Evolutionary conservation across 306 rosid genomes (phyloP).

Genomic region (Betula pendula): DNA sequence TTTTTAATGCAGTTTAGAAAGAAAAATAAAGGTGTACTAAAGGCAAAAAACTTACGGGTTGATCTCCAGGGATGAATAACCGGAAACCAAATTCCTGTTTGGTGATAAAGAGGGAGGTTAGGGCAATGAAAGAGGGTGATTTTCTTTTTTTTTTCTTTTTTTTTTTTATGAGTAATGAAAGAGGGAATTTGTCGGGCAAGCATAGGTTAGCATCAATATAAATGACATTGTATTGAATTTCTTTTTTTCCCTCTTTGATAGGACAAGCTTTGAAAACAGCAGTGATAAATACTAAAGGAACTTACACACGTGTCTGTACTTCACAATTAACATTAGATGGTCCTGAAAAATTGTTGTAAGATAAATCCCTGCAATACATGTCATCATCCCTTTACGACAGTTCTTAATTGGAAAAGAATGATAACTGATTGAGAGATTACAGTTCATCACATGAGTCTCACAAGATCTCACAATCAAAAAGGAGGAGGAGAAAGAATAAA

Average conservation of each 20-base stretch:
- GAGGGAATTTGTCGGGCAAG: not conserved
- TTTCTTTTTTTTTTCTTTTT: too few species aligned
- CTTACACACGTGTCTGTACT: slow-evolving; percentile 52
- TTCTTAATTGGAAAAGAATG: not conserved
- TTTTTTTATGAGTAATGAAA: too few species aligned
- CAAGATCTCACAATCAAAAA: not conserved
- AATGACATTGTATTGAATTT: not conserved
- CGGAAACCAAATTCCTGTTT: slow-evolving; percentile 69
- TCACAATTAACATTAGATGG: slow-evolving; percentile 31
- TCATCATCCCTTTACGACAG: slow-evolving; percentile 13
- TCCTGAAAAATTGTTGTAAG: slow-evolving; percentile 70
- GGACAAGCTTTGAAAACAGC: not conserved
- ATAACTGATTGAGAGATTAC: slow-evolving; percentile 1
- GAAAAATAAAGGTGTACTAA: not conserved
- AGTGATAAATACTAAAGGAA: slow-evolving; percentile 12
- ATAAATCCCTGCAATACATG: slow-evolving; percentile 67
- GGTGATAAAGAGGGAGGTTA: slow-evolving; percentile 5
- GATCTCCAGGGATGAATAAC: slow-evolving; percentile 45
- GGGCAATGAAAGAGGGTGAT: not conserved
- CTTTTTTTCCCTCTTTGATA: not conserved
- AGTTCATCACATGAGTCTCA: not conserved
- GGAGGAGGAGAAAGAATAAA: not conserved
- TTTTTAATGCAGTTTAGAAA: slow-evolving; percentile 6
- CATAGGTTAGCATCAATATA: not conserved
- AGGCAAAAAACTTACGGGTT: slow-evolving; percentile 42